phyloP scores from a whole-genome alignment of 176 grass and related monocot species.

The Oryza punctata region DNA sequence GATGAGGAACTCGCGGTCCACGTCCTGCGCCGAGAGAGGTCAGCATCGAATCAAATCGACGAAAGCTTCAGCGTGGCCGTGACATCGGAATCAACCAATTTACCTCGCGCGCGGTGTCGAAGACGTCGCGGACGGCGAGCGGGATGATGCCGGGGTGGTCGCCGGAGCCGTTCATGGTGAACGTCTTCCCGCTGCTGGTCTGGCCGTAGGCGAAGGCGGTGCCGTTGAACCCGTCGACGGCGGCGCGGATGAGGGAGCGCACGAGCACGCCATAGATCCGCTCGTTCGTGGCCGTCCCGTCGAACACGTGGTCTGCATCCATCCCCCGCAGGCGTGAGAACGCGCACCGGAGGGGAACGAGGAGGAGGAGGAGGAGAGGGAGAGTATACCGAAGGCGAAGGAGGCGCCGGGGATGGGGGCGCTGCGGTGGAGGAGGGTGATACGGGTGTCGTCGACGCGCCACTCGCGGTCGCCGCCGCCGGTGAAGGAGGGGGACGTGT shows the following conservation, averaged over 20 bases:
- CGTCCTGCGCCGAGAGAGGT: conserved; percentile 37
- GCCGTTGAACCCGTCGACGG: conserved; percentile 84
- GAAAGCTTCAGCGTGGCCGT: no score
- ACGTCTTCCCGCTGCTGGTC: conserved; percentile 97
- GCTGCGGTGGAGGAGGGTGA: conserved; percentile 61
- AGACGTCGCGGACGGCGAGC: conserved; percentile 73
- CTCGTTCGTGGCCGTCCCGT: conserved; percentile 58
- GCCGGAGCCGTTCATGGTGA: conserved; percentile 82
- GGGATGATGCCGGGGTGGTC: conserved; percentile 79
- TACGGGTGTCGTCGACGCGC: conserved; percentile 64
- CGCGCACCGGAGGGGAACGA: neutral
- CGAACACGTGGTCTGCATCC: conserved; percentile 80
- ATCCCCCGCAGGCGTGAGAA: neutral
- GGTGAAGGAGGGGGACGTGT: neutral
- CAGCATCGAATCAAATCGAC: conserved; percentile 1
- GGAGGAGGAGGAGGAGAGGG: neutral
- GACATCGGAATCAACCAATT: neutral
- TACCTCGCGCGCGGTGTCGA: conserved; percentile 67
- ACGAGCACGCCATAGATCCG: conserved; percentile 68
- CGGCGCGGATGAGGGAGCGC: conserved; percentile 63
- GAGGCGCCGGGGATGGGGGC: conserved; percentile 52
- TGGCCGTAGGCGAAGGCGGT: conserved; percentile 97
- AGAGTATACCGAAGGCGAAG: conserved; percentile 74
- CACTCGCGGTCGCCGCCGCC: conserved; percentile 55
- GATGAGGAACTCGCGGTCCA: conserved; percentile 80